phyloP scores from a whole-genome alignment of 2,329 filamentous ascomycete genomes.

The Fonsecaea monophora region DNA sequence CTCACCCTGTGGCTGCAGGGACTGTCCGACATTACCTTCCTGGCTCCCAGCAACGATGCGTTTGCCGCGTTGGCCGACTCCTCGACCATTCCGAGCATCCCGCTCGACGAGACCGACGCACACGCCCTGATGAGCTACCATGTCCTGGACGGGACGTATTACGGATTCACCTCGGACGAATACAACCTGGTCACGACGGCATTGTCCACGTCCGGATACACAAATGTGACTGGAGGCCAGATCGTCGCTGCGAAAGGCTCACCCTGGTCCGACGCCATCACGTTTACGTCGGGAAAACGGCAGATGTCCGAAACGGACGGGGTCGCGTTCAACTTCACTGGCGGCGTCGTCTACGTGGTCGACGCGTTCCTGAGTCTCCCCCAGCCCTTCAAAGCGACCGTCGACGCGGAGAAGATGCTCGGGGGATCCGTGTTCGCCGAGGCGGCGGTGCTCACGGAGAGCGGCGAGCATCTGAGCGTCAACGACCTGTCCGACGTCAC shows the following conservation, averaged over 20 bases:
- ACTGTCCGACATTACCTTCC: conserved; percentile 61
- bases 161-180: conserved; percentile 29
- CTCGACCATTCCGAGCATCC: conserved; percentile 5
- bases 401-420: conserved; percentile 7
- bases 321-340: conserved; percentile 10
- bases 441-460: not conserved
- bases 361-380: conserved; percentile 27
- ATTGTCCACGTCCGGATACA: conserved; percentile 58
- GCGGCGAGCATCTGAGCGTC: not conserved
- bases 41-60: conserved; percentile 64
- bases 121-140: conserved; percentile 63
- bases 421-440: conserved; percentile 20
- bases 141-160: conserved; percentile 61
- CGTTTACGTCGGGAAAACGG: conserved; percentile 21
- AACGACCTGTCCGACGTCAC: conserved; percentile 29
- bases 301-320: conserved; percentile 12
- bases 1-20: conserved; percentile 42
- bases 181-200: conserved; percentile 55
- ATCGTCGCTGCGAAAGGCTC: conserved; percentile 48
- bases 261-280: conserved; percentile 5
- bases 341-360: conserved; percentile 24
- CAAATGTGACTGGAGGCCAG: conserved; percentile 66
- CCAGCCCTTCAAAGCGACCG: conserved; percentile 12
- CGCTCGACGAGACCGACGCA: conserved; percentile 36
- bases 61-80: conserved; percentile 42